phyloP scores from a whole-genome alignment of 345 rosid genomes.

The Melaleuca alternifolia region DNA sequence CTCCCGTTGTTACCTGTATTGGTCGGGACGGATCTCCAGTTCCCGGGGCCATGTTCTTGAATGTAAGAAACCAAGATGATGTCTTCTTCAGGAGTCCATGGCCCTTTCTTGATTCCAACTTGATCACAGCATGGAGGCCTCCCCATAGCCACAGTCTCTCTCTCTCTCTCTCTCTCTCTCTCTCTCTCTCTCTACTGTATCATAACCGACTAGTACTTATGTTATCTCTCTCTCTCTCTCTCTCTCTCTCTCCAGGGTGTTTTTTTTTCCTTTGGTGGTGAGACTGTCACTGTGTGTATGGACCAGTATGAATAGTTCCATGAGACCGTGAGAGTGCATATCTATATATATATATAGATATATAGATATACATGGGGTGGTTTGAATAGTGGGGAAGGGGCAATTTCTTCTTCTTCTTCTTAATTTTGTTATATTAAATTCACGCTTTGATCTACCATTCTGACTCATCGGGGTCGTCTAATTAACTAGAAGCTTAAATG shows the following conservation, averaged over 20 bases:
- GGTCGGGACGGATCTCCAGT: conserved; percentile 95
- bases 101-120: conserved; percentile 93
- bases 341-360: too few relatives aligned
- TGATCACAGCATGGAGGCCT: conserved; percentile 93
- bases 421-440: neutral
- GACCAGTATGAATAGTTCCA: neutral
- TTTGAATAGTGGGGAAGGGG: conserved; percentile 11
- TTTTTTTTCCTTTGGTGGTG: neutral
- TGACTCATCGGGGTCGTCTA: neutral
- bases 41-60: conserved; percentile 94
- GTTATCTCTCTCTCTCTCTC: neutral
- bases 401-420: neutral
- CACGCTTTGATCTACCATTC: conserved; percentile 3
- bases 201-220: neutral
- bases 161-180: neutral
- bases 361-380: neutral
- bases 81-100: conserved; percentile 99
- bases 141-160: conserved; percentile 38
- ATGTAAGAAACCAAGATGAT: conserved; percentile 88
- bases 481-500: neutral
- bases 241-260: neutral
- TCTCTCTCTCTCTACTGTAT: neutral
- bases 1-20: conserved; percentile 48
- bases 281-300: neutral
- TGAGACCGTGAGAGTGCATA: neutral